Evolutionary conservation across 2,329 filamentous ascomycete genomes (phyloP).

Genomic region (Pseudovirgaria hyperparasitica): DNA sequence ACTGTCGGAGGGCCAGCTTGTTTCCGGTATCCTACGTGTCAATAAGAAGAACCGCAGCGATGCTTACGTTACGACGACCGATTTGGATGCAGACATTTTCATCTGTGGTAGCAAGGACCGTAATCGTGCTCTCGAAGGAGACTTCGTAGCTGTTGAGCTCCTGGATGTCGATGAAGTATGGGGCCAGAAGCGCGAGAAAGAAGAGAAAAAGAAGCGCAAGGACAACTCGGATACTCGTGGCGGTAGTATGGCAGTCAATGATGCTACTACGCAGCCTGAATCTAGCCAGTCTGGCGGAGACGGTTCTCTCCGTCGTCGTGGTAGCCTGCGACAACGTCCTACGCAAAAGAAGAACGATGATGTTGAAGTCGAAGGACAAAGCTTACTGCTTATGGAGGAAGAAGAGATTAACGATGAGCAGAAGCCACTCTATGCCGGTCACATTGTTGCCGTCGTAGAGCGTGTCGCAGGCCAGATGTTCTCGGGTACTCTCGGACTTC

Average conservation of each 20-base stretch:
- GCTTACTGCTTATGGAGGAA: conserved; percentile 89
- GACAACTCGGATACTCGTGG: conserved; percentile 89
- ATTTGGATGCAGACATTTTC: conserved; percentile 96
- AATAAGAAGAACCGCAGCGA: conserved; percentile 99
- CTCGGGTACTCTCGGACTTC: conserved; percentile 78
- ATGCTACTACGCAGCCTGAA: conserved; percentile 43
- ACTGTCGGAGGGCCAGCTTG: conserved; percentile 81
- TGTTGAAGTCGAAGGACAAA: conserved; percentile 96
- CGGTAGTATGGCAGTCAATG: conserved; percentile 59
- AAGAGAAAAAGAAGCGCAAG: conserved; percentile 99
- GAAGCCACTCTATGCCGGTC: conserved; percentile 92
- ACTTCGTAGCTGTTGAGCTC: conserved; percentile 88
- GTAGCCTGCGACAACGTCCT: conserved; percentile 88
- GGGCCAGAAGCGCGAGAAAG: conserved; percentile 97
- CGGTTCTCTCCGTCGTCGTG: conserved; percentile 79
- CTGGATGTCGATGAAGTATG: conserved; percentile 97
- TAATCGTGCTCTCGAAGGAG: conserved; percentile 90
- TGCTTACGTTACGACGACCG: conserved; percentile 88
- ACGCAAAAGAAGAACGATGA: conserved; percentile 99
- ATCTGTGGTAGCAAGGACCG: conserved; percentile 99
- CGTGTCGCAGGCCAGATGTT: conserved; percentile 98
- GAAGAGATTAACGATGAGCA: conserved; percentile 98
- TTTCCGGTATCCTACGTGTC: conserved; percentile 89
- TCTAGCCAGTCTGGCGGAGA: conserved; percentile 53
- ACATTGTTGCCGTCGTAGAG: conserved; percentile 94